phyloP scores from a whole-genome alignment of 192 early-diverging fungal genomes.

The Chytriomyces hyalinus region DNA sequence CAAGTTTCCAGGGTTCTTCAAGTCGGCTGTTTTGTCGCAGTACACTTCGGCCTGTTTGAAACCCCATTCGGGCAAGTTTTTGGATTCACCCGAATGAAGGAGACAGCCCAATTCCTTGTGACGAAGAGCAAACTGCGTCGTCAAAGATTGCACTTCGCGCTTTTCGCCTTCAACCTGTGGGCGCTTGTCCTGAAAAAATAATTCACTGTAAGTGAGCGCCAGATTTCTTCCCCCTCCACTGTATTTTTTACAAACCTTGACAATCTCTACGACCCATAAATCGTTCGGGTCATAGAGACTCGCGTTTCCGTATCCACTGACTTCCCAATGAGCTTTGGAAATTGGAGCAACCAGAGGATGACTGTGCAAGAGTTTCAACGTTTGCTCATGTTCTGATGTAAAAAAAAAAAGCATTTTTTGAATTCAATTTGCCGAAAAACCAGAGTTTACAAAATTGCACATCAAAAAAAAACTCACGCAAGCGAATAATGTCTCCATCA shows the following conservation, averaged over 20 bases:
- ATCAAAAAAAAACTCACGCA: constrained; percentile 45
- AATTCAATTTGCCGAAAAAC: too few relatives aligned
- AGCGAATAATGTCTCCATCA: constrained; percentile 81
- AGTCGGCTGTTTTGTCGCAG: constrained; percentile 78
- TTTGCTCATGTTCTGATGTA: constrained; percentile 63
- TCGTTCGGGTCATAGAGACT: constrained; percentile 81
- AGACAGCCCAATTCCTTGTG: constrained; percentile 76
- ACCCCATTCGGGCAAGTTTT: constrained; percentile 92
- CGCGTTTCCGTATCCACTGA: constrained; percentile 84
- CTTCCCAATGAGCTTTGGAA: constrained; percentile 80
- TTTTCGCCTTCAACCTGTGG: background rate
- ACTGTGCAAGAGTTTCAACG: constrained; percentile 81
- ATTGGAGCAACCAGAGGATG: constrained; percentile 80
- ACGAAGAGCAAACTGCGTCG: constrained; percentile 81
- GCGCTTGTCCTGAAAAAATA: constrained; percentile 31
- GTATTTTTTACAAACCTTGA: constrained; percentile 44
- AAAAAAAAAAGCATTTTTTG: background rate
- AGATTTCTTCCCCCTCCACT: too few relatives aligned
- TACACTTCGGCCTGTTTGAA: constrained; percentile 91
- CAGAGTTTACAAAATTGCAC: background rate
- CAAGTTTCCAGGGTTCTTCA: constrained; percentile 56
- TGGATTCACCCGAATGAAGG: constrained; percentile 70
- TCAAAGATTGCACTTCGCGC: constrained; percentile 68
- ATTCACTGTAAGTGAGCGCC: too few relatives aligned
- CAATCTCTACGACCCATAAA: constrained; percentile 86